Evolutionary conservation across 75 land plant genomes (phyloP).

Genomic region (Chamaecyparis obtusa): DNA sequence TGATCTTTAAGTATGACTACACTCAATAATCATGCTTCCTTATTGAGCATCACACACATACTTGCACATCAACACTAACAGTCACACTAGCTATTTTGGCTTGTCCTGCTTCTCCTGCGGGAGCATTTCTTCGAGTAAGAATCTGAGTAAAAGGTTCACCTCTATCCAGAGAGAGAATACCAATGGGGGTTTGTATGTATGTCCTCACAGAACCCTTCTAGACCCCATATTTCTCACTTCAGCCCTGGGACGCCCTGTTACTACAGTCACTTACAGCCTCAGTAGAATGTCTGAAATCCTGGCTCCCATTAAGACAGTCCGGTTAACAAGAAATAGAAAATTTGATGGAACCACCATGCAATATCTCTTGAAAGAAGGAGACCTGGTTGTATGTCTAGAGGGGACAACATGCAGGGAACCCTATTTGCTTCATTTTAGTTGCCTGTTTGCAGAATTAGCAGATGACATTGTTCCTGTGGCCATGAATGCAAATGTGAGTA

Average conservation of each 20-base stretch:
- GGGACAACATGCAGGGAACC: slow-evolving; percentile 86
- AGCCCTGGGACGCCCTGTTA: slow-evolving; percentile 36
- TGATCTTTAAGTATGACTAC: too few species aligned
- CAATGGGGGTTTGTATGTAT: slow-evolving; percentile 52
- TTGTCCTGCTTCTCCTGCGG: too few species aligned
- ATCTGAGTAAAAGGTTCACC: slow-evolving; percentile 31
- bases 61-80: too few species aligned
- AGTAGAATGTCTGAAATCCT: slow-evolving; percentile 68
- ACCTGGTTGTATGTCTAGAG: slow-evolving; percentile 87
- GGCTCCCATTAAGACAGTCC: slow-evolving; percentile 73
- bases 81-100: too few species aligned
- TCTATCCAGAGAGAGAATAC: slow-evolving; percentile 2
- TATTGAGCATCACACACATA: too few species aligned
- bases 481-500: slow-evolving; percentile 20
- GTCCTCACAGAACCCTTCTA: slow-evolving; percentile 65
- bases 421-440: slow-evolving; percentile 51
- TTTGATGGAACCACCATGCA: slow-evolving; percentile 58
- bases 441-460: slow-evolving; percentile 63
- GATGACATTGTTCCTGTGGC: slow-evolving; percentile 69
- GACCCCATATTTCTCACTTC: slow-evolving; percentile 52
- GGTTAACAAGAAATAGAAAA: slow-evolving; percentile 60
- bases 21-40: too few species aligned
- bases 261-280: slow-evolving; percentile 67
- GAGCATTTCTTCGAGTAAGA: slow-evolving; percentile 25
- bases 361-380: slow-evolving; percentile 50